Percentiles rank a stretch among this genome's conserved stretches.
These are phyloP conservation scores for Gossypium aridum DNA, from an alignment of 441 rosid genomes.

Conservation along the genomic window DNA sequence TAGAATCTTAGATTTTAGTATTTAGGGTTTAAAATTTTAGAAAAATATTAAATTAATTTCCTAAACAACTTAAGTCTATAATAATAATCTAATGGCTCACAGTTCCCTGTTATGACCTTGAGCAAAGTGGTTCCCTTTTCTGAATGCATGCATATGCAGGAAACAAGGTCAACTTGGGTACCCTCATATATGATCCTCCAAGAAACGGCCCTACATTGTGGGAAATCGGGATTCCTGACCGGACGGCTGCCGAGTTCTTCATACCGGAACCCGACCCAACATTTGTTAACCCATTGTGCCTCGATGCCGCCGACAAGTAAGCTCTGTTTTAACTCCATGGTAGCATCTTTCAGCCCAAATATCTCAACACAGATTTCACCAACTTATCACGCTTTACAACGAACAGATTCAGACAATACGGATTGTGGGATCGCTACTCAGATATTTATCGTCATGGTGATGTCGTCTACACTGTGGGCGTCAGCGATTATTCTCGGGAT, in stretches of 20 bases:
- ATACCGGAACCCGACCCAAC: slow-evolving; percentile 48
- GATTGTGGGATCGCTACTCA: slow-evolving; percentile 53
- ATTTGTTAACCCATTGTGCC: slow-evolving; percentile 25
- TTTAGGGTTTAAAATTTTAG: no score
- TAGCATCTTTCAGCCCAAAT: not conserved
- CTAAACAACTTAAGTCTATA: no score
- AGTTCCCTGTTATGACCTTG: no score
- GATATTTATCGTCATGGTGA: slow-evolving; percentile 41
- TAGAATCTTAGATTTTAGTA: no score
- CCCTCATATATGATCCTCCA: slow-evolving; percentile 39
- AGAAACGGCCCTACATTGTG: slow-evolving; percentile 65
- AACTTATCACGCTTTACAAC: not conserved
- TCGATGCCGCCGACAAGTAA: slow-evolving; percentile 29
- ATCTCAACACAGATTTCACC: not conserved
- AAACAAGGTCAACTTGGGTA: slow-evolving; percentile 22
- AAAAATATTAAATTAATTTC: no score
- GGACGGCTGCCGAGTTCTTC: slow-evolving; percentile 51
- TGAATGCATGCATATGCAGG: slow-evolving; percentile 21
- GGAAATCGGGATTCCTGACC: slow-evolving; percentile 70
- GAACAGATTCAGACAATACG: slow-evolving; percentile 57
- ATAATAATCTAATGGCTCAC: no score
- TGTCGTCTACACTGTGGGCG: slow-evolving; percentile 39
- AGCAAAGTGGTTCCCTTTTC: not conserved
- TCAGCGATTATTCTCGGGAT: slow-evolving; percentile 29
- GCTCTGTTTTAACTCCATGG: not conserved